Base-by-base conservation (phyloP, 176 grass and related monocot species). In the Melocanna baccifera region DNA sequence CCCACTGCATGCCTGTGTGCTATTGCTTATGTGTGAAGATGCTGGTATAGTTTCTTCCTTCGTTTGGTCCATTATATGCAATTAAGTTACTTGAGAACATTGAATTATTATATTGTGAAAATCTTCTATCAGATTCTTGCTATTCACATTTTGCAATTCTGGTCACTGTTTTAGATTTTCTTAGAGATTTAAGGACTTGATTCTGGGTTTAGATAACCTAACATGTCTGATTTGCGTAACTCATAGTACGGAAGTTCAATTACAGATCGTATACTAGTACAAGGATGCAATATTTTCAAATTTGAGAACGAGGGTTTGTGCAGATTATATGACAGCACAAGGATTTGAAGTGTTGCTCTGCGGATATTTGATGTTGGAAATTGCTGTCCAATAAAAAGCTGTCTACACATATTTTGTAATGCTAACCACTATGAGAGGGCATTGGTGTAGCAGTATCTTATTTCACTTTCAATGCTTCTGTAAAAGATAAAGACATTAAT, bases 81-180 rank as follows among this genome's bases (percentile, higher is more conserved):
- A 14, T 73, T 16, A 48, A 67, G 29, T 87, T 83, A 51, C 73
- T 57, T 48, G 48, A 86, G 30, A 22, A n/a, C 73, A 78, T 67
- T 39, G 26, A 7, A 32, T 71, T 69, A 20, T 34, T 41, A 22
- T 7, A 34, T 58, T 29, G 6, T 28, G 53, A 48, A 43, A 76
- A 68, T 67, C 29, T 75, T 45, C 19, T 45, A 18, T 51, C 9
- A 48, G 40, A 40, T n/a, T n/a, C n/a, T 81, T 34, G 30, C 3
- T 82, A 46, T 43, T 36, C 9, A 61, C 20, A 76, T 76, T 7
- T 76, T 10, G 12, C 29, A 37, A 75, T 67, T 34, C 40, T 34
- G 18, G 18, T 81, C 30, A 43, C 18, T 14, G 7, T 14, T 16
- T 71, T 87, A 9, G 7, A 15, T 41, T 53, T 42, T 32, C 2